These are phyloP conservation scores for Geranomyces variabilis DNA, from an alignment of 192 early-diverging fungal species.

Conservation along the genomic window DNA sequence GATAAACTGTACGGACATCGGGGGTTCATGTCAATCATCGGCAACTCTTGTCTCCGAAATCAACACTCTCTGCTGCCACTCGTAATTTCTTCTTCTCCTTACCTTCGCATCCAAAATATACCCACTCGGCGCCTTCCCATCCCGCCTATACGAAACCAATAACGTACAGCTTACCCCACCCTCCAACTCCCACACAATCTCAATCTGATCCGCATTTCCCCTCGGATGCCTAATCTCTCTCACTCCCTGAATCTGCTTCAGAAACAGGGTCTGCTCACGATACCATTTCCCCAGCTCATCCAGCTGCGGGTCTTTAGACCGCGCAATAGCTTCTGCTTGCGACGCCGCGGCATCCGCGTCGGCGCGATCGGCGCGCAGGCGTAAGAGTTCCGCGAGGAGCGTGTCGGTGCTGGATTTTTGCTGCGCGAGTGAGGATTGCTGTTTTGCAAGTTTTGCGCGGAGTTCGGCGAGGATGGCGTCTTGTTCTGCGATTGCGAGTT, in stretches of 20 bases:
- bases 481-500: not conserved
- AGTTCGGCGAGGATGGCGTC: slow-evolving; percentile 11
- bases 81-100: no score
- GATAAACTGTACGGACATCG: slow-evolving; percentile 2
- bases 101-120: slow-evolving; percentile 30
- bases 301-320: slow-evolving; percentile 32
- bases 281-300: slow-evolving; percentile 41
- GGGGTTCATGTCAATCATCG: not conserved
- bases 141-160: slow-evolving; percentile 4
- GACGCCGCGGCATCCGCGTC: slow-evolving; percentile 29
- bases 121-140: slow-evolving; percentile 16
- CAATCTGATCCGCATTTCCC: slow-evolving; percentile 16
- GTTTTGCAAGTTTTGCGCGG: slow-evolving; percentile 10
- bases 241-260: slow-evolving; percentile 26
- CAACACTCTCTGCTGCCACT: no score
- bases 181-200: slow-evolving; percentile 33
- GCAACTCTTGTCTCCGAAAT: no score
- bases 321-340: slow-evolving; percentile 20
- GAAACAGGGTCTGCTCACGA: slow-evolving; percentile 9
- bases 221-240: slow-evolving; percentile 24
- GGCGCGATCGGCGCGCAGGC: not conserved
- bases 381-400: slow-evolving; percentile 3
- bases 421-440: not conserved
- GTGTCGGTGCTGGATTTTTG: slow-evolving; percentile 11
- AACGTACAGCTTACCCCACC: slow-evolving; percentile 5